Evolutionary conservation across 164 flowering plant genomes (phyloP), one percentile per base, ranked within the genome.

Genomic region (Paratinospora sagittata): DNA sequence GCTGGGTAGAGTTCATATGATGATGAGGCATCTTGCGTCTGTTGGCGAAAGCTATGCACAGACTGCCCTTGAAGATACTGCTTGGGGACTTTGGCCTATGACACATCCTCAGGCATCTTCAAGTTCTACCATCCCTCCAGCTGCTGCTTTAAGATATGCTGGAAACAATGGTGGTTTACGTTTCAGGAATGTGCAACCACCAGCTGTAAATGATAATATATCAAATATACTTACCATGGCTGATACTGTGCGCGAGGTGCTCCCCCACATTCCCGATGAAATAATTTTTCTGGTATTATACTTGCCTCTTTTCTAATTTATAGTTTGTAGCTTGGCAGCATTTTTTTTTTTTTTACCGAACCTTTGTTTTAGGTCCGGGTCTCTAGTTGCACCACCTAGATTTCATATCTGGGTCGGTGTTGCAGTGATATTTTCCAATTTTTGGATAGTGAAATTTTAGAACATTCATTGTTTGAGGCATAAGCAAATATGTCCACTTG

Each of bases 1-100:
- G 41, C 68, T 95, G 47, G 84, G 92, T 27, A 79, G 97, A 74
- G 94, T 95, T 66, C 99, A 95, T 80, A 89, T 86, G 96, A 87
- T 95, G 97, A 91, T 95, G 98, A 87, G 98, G 77, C 96, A 93
- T 72, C 92, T 95, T 76, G 97, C 99, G 55, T 86, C 98, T 74
- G 96, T 95, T n/a, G 97, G 99, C 41, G 98, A 90, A 82, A 88
- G 86, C 19, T 92, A 92, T 78, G 89, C 93, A 27, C 99, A 91
- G 69, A 86, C 86, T 74, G 84, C 94, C 19, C 83, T 95, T 74
- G 97, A 92, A 77, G 97, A 95, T 79, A 64, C 86, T 73, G 73
- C 91, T 39, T 92, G 98, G 99, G 83, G 83, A 80, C 86, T 91
- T 69, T 95, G 97, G 93, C 92, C 96, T 49, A 73, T 79, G 74